These are phyloP conservation scores for Artemisia argyi DNA, from an alignment of 129 eudicot species.

Conservation along the genomic window DNA sequence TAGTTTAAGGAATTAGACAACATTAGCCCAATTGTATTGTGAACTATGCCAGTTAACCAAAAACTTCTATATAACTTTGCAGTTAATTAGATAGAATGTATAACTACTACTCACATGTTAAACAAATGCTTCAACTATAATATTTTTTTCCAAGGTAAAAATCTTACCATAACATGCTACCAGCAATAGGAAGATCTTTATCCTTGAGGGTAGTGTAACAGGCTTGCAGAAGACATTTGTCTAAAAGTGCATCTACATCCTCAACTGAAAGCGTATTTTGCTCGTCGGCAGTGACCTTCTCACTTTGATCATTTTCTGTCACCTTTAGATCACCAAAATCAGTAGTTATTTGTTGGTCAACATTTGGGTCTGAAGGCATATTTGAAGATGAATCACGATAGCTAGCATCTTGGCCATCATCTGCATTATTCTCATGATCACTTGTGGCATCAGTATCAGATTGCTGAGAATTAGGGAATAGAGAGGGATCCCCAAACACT, in stretches of 20 bases:
- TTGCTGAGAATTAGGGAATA: conserved; percentile 41
- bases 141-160: too few species aligned
- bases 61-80: too few species aligned
- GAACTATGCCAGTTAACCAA: too few species aligned
- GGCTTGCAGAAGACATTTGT: conserved; percentile 90
- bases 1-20: too few species aligned
- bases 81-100: too few species aligned
- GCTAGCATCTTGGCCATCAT: conserved; percentile 31
- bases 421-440: conserved; percentile 38
- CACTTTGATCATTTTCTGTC: conserved; percentile 36
- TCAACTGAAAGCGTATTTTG: conserved; percentile 54
- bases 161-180: conserved; percentile 87
- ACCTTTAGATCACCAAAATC: conserved; percentile 56
- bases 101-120: too few species aligned
- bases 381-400: conserved; percentile 33
- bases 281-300: conserved; percentile 51
- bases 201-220: conserved; percentile 84
- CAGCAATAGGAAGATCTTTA: conserved; percentile 96
- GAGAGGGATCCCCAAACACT: conserved; percentile 76
- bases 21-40: too few species aligned
- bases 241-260: conserved; percentile 71
- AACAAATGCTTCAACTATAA: too few species aligned
- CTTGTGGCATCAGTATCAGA: conserved; percentile 44
- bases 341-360: conserved; percentile 38
- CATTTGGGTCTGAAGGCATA: conserved; percentile 18